Evolutionary conservation across 306 rosid species (phyloP), one percentile per base, ranked within the genome.

Genomic region (Fragaria ananassa): DNA sequence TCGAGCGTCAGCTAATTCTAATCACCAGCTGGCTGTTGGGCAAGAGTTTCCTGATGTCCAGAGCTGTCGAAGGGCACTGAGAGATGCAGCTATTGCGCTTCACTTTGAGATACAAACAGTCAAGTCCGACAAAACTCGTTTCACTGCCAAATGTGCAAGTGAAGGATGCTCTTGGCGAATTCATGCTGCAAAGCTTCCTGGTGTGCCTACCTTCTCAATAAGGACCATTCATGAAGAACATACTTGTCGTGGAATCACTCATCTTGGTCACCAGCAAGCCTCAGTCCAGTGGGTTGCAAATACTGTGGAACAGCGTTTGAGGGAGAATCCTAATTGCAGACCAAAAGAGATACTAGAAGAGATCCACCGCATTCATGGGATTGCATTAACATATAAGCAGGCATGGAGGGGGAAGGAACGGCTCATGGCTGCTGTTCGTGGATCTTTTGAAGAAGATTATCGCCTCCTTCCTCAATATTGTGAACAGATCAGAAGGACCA

Each of bases 141-240:
- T 85, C 80, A 87, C 86, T 9, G 91, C 85, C 56, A 87, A 76
- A 66, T 87, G 91, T 69, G 83, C 87, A 53, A 74, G 76, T 21
- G 88, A 84, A 35, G 91, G 88, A 68, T 87, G 91, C 74, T 84
- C 91, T 35, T 87, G 91, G 91, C 77, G 88, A 39, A 87, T 87
- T 82, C 91, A 84, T 80, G 91, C 88, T 77, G 88, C 88, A 60
- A 84, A 84, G 74, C 83, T 87, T 65, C 88, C 91, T 0, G 88
- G 85, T 23, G 85, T 82, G 45, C 86, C 86, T 8, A 87, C 88
- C 25, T 87, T 87, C 80, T 80, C 86, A 10, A 84, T 87, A 45
- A 84, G 88, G 70, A 87, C 88, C 78, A 84, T 87, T 66, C 86
- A 82, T 58, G 81, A 80, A 46, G 70, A 80, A 18, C 91, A 87